Conservation (phyloP, 2,329 filamentous ascomycete species). For the Nothopassalora personata region DNA sequence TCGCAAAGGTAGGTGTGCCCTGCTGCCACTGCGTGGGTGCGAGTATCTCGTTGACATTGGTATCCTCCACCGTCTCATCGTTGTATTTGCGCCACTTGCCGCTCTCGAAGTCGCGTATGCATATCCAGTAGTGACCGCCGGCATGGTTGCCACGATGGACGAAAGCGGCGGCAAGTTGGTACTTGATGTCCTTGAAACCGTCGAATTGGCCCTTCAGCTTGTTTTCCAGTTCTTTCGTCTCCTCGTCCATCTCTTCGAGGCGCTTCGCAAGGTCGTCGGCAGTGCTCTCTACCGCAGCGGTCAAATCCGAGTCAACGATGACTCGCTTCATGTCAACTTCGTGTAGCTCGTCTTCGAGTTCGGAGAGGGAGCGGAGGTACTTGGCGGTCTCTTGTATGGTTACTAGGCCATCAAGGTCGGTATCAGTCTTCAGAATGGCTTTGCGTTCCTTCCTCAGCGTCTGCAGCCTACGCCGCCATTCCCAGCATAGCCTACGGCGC, state of each 20-base stretch:
- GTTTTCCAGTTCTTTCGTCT: slow-evolving; percentile 45
- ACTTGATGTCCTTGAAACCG: slow-evolving; percentile 61
- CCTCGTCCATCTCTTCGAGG: slow-evolving; percentile 35
- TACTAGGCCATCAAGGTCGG: slow-evolving; percentile 25
- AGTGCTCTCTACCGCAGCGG: slow-evolving; percentile 42
- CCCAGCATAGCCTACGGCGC: slow-evolving; percentile 67
- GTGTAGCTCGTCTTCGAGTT: slow-evolving; percentile 35
- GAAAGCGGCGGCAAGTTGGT: slow-evolving; percentile 85
- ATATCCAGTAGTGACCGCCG: slow-evolving; percentile 91
- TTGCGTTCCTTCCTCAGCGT: slow-evolving; percentile 27
- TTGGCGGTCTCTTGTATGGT: slow-evolving; percentile 33
- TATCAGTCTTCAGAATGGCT: slow-evolving; percentile 19
- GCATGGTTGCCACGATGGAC: slow-evolving; percentile 67
- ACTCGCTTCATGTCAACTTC: slow-evolving; percentile 35
- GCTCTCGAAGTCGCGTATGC: slow-evolving; percentile 82
- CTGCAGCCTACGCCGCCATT: slow-evolving; percentile 59
- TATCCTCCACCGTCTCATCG: slow-evolving; percentile 70
- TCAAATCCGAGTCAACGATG: slow-evolving; percentile 39
- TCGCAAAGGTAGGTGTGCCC: slow-evolving; percentile 77
- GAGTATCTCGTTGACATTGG: slow-evolving; percentile 57
- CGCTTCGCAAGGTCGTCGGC: slow-evolving; percentile 43
- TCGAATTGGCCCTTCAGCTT: slow-evolving; percentile 57
- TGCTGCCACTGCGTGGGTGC: slow-evolving; percentile 55
- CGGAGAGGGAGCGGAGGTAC: slow-evolving; percentile 41
- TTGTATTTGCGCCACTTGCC: slow-evolving; percentile 91